These are phyloP conservation scores for Sordariomycetes sp. DNA, from an alignment of 2,329 filamentous ascomycete genomes.

Conservation along the genomic window DNA sequence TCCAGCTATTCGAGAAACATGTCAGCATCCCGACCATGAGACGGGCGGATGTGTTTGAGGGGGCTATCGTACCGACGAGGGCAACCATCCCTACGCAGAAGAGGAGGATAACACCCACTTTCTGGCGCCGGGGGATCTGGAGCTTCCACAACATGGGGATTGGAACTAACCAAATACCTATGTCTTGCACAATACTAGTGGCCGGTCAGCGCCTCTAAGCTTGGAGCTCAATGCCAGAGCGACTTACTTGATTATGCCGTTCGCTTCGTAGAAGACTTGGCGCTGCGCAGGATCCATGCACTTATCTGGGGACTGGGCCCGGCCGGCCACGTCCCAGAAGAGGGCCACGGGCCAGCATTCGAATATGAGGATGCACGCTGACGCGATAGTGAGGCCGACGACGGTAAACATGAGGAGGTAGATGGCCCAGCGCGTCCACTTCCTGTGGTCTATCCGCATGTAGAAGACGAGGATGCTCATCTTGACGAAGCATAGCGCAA, in stretches of 20 bases:
- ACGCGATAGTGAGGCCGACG: neutral
- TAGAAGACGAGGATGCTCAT: neutral
- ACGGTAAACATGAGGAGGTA: neutral
- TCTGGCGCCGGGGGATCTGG: neutral
- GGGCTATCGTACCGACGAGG: neutral
- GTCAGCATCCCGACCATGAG: neutral
- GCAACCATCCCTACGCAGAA: neutral
- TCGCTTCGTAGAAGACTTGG: neutral
- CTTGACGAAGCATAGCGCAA: neutral
- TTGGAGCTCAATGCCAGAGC: neutral
- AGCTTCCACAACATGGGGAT: neutral
- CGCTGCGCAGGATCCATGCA: neutral
- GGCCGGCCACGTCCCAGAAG: neutral
- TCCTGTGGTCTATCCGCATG: neutral
- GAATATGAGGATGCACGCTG: neutral
- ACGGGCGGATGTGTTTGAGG: neutral
- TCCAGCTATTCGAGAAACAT: neutral
- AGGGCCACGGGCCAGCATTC: neutral
- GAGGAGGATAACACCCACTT: neutral
- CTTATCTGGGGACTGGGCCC: neutral
- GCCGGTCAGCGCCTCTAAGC: too few species aligned
- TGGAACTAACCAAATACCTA: neutral
- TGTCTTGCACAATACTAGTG: neutral
- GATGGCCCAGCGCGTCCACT: neutral
- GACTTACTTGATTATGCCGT: neutral